A percentile compares a stretch with the other conserved stretches of the same genome.
These are phyloP conservation scores for Penicillium macrosclerotiorum DNA, from an alignment of 495 filamentous ascomycete genomes.

Conservation along the genomic window DNA sequence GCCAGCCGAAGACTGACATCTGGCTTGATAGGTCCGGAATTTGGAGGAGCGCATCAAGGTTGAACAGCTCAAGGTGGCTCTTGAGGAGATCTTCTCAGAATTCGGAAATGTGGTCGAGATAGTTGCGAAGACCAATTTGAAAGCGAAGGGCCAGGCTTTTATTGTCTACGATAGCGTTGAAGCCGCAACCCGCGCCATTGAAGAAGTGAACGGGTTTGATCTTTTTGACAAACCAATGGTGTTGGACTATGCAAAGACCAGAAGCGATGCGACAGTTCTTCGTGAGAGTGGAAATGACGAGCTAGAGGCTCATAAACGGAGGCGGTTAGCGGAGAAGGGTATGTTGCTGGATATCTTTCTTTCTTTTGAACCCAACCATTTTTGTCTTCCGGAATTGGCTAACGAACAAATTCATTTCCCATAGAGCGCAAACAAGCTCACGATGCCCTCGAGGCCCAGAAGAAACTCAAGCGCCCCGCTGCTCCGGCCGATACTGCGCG, in stretches of 20 bases:
- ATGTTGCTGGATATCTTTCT: slow-evolving; percentile 19
- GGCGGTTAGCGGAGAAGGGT: slow-evolving; percentile 90
- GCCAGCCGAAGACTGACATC: slow-evolving; percentile 16
- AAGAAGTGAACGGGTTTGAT: slow-evolving; percentile 91
- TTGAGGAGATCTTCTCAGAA: slow-evolving; percentile 80
- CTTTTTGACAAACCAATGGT: slow-evolving; percentile 92
- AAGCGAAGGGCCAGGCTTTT: slow-evolving; percentile 95
- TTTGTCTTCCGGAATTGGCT: not conserved
- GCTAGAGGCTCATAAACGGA: slow-evolving; percentile 83
- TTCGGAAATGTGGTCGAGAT: slow-evolving; percentile 91
- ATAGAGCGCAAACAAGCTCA: slow-evolving; percentile 89
- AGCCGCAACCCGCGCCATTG: slow-evolving; percentile 74
- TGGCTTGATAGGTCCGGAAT: slow-evolving; percentile 67
- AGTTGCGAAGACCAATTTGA: slow-evolving; percentile 86
- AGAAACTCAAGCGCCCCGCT: slow-evolving; percentile 74
- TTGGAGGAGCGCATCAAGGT: slow-evolving; percentile 91
- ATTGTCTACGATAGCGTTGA: slow-evolving; percentile 83
- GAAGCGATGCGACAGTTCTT: slow-evolving; percentile 84
- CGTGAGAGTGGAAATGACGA: slow-evolving; percentile 70
- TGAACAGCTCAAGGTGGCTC: slow-evolving; percentile 68
- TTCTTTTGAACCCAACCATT: not conserved
- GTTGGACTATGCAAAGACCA: slow-evolving; percentile 77
- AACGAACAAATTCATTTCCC: not conserved
- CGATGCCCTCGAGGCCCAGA: slow-evolving; percentile 77
- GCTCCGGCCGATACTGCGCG: slow-evolving; percentile 51